These are phyloP conservation scores for Clitoria ternatea DNA, from an alignment of 306 rosid species.

Conservation along the genomic window DNA sequence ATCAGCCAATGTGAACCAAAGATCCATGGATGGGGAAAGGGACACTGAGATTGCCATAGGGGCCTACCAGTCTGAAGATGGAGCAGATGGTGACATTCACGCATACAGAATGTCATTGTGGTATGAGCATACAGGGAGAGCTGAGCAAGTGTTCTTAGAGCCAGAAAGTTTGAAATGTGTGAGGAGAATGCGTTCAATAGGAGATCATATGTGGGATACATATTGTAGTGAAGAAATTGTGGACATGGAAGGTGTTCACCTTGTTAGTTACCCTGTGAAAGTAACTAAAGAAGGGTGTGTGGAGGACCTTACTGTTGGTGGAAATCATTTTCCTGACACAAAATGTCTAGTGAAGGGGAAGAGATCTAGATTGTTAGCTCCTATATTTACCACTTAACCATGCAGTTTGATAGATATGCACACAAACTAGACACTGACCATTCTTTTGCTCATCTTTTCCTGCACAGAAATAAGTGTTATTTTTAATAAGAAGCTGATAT, in stretches of 20 bases:
- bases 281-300: constrained; percentile 48
- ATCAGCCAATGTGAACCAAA: constrained; percentile 92
- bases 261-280: constrained; percentile 62
- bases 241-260: constrained; percentile 85
- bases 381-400: constrained; percentile 62
- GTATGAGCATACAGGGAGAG: constrained; percentile 69
- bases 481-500: not conserved
- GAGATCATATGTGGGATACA: constrained; percentile 58
- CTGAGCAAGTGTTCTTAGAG: constrained; percentile 32
- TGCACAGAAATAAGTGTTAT: not conserved
- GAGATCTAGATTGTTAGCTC: constrained; percentile 56
- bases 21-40: constrained; percentile 91
- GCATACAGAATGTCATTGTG: constrained; percentile 72
- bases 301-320: constrained; percentile 35
- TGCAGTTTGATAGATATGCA: not conserved
- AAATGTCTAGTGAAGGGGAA: constrained; percentile 49
- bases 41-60: constrained; percentile 96
- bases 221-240: constrained; percentile 52
- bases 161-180: constrained; percentile 44
- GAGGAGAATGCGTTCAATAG: constrained; percentile 32
- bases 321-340: constrained; percentile 75
- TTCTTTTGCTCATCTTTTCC: constrained; percentile 13
- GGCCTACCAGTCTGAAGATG: constrained; percentile 48
- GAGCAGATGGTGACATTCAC: constrained; percentile 42
- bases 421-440: constrained; percentile 9